phyloP scores from a whole-genome alignment of 208 protist genomes.

The Acanthamoeba lenticulata region DNA sequence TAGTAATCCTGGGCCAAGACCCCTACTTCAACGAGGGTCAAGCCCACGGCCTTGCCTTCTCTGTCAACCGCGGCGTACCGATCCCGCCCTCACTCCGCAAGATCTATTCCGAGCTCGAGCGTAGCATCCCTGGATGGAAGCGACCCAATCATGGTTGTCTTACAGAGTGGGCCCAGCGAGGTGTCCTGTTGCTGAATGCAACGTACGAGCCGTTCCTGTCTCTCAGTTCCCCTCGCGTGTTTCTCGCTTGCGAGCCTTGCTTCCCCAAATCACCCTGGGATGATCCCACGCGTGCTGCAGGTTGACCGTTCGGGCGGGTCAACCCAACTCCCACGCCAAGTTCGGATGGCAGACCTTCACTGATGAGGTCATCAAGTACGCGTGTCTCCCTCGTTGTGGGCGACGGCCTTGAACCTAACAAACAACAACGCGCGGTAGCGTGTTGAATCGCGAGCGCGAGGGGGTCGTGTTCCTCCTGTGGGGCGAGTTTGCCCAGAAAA shows the following conservation, averaged over 20 bases:
- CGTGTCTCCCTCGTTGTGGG: neutral
- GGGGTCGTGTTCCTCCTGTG: constrained; percentile 84
- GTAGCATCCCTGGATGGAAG: neutral
- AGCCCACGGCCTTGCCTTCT: constrained; percentile 84
- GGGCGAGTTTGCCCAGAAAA: constrained; percentile 82
- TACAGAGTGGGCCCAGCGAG: constrained; percentile 76
- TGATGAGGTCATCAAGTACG: constrained; percentile 78
- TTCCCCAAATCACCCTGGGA: neutral
- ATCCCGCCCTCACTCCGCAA: constrained; percentile 75
- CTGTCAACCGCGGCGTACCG: constrained; percentile 68
- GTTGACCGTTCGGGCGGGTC: constrained; percentile 75
- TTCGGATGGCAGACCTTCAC: constrained; percentile 84
- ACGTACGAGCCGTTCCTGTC: neutral
- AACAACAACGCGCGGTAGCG: neutral
- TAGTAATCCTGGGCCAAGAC: constrained; percentile 87
- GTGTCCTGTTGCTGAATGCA: constrained; percentile 34
- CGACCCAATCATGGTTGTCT: constrained; percentile 72
- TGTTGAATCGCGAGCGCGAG: constrained; percentile 27
- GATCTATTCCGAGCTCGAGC: constrained; percentile 57
- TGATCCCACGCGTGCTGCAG: neutral
- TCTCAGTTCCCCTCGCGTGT: neutral
- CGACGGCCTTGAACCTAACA: too few species aligned
- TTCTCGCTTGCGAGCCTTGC: too few species aligned
- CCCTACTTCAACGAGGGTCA: constrained; percentile 79
- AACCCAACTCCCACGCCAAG: constrained; percentile 76